Evolutionary conservation across 495 filamentous ascomycete genomes (phyloP).

Genomic region (Lophiostoma macrostomum): DNA sequence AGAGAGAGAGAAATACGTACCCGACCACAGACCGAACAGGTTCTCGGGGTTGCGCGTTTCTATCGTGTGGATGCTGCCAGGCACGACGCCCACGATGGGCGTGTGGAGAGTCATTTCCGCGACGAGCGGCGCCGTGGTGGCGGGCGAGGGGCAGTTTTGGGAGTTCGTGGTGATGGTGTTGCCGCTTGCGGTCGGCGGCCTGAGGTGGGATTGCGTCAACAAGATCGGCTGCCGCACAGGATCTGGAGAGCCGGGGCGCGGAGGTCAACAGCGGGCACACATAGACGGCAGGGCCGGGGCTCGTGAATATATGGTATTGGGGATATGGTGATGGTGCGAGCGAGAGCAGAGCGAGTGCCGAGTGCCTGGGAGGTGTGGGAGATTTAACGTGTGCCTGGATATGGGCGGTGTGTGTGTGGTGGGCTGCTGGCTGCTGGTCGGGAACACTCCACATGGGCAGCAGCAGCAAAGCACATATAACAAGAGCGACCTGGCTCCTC

Average conservation of each 20-base stretch:
- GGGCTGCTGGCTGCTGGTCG: too few relatives aligned
- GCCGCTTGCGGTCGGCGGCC: constrained; percentile 14
- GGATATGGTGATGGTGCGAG: neutral
- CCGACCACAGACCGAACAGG: constrained; percentile 96
- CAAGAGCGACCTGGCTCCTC: too few relatives aligned
- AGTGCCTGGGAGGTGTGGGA: too few relatives aligned
- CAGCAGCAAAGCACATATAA: too few relatives aligned
- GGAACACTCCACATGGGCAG: too few relatives aligned
- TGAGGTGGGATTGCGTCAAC: constrained; percentile 28
- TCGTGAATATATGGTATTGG: neutral
- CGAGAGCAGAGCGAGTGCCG: neutral
- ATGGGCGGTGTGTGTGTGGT: too few relatives aligned
- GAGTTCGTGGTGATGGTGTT: neutral
- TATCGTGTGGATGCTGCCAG: constrained; percentile 71
- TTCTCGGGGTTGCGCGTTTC: constrained; percentile 90
- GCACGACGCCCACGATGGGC: constrained; percentile 38
- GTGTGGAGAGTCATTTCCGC: constrained; percentile 41
- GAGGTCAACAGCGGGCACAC: constrained; percentile 2
- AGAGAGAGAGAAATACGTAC: constrained; percentile 57
- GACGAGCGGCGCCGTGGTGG: constrained; percentile 4
- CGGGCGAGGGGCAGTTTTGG: constrained; percentile 3
- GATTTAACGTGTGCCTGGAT: too few relatives aligned
- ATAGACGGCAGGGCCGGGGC: too few relatives aligned
- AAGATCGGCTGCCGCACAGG: constrained; percentile 19
- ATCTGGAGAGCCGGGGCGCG: constrained; percentile 5